Conservation (phyloP, 345 rosid genomes). For the Camelina laxa region DNA sequence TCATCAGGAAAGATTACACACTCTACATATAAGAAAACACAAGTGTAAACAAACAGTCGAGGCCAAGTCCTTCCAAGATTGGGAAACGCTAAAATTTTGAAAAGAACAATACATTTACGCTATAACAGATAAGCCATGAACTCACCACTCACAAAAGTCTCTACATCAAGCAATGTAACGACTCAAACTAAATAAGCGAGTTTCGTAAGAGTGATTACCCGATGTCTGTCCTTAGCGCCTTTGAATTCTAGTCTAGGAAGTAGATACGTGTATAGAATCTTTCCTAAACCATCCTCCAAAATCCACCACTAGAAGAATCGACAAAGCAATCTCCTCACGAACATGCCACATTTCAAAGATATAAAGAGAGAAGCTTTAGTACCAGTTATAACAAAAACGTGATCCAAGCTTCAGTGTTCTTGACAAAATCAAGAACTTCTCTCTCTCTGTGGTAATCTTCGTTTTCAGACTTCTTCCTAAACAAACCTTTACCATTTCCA, state of each 20-base stretch:
- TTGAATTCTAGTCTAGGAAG: slow-evolving; percentile 80
- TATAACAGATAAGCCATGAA: neutral
- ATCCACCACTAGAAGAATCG: slow-evolving; percentile 91
- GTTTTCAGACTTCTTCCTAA: slow-evolving; percentile 71
- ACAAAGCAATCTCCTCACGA: slow-evolving; percentile 75
- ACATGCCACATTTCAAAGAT: slow-evolving; percentile 78
- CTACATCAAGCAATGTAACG: neutral
- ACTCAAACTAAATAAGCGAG: neutral
- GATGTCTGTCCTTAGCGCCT: slow-evolving; percentile 93
- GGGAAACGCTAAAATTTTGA: neutral
- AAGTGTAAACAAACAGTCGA: no score
- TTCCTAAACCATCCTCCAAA: slow-evolving; percentile 95
- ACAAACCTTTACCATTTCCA: slow-evolving; percentile 67
- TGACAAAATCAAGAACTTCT: slow-evolving; percentile 64
- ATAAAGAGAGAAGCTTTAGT: neutral
- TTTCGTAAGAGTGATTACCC: slow-evolving; percentile 50
- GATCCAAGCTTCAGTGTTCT: slow-evolving; percentile 81
- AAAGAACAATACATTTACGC: neutral
- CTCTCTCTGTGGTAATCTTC: slow-evolving; percentile 82
- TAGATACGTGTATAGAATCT: slow-evolving; percentile 78
- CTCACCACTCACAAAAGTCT: neutral
- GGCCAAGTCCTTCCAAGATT: no score
- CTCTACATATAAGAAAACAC: no score
- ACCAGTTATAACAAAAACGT: slow-evolving; percentile 95
- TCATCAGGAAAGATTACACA: no score